Base-by-base conservation (phyloP, 1,139 yeast species). In the Taiozyma onychis region DNA sequence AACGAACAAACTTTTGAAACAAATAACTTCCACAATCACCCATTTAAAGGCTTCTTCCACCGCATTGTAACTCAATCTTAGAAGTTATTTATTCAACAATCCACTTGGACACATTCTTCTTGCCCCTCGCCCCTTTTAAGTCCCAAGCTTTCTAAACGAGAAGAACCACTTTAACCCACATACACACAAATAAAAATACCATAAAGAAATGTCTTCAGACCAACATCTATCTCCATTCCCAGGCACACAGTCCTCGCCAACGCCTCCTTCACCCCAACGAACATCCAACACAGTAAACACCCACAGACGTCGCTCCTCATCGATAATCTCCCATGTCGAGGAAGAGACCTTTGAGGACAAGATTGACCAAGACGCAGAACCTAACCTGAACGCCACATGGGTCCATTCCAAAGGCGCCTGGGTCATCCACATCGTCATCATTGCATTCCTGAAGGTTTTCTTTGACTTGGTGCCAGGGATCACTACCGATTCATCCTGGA, bases 351-450 rank as follows among this genome's bases (percentile, higher is more conserved):
- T 88, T 61, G 98, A 91, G 61, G 95, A 93, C 48, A 89, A 85
- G 65, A 88, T 87, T 62, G 99, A 93, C 68, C 98, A 93, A 70
- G 85, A 88, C 50, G 77, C 91, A 49, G 81, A 85, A 58, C 93
- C 96, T 24, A 93, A 93, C 66, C 78, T 89, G 68, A 93, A 93
- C 67, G 97, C 97, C 45, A 84, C 85, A 59, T 93, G 99, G 99
- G 97, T 93, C 42, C 88, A 90, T 66, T 87, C 83, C 62, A 90
- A 93, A 63, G 96, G 96, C 45, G 98, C 98, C 1, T 93, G 99
- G 99, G 74, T 85, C 32, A 85, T 93, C 51, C 99, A 93, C 69
- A 75, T 91, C 51, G 96, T 91, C 34, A 77, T 93, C 46, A 88
- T 93, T 51, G 66, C 81, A 43, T 72, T 89, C 48, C 73, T 91